These are phyloP conservation scores for Phialocephala subalpina DNA, from an alignment of 2,329 filamentous ascomycete genomes.

Conservation along the genomic window DNA sequence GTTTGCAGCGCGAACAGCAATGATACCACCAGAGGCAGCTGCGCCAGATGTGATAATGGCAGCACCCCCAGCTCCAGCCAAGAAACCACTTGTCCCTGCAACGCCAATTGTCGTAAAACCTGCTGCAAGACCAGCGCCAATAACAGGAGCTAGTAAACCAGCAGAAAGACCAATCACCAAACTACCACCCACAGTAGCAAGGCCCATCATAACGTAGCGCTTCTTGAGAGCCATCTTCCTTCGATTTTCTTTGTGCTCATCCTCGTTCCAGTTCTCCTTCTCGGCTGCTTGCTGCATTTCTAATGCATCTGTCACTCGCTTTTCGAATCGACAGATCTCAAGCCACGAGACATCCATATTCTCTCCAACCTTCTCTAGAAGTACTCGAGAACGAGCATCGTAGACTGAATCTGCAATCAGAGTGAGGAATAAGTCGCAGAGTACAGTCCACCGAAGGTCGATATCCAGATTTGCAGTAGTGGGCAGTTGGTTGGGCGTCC, in stretches of 20 bases:
- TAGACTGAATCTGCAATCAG: constrained; percentile 97
- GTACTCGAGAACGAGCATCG: constrained; percentile 83
- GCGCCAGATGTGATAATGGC: constrained; percentile 93
- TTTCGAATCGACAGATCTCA: constrained; percentile 96
- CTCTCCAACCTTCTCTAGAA: constrained; percentile 84
- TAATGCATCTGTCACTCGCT: constrained; percentile 92
- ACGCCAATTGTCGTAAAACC: constrained; percentile 96
- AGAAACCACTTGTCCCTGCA: constrained; percentile 84
- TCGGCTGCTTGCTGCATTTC: constrained; percentile 97
- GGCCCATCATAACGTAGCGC: constrained; percentile 92
- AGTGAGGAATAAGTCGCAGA: constrained; percentile 94
- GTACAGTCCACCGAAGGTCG: constrained; percentile 93
- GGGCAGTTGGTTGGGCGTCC: constrained; percentile 83
- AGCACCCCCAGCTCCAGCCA: constrained; percentile 90
- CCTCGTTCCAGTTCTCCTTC: constrained; percentile 98
- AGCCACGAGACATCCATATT: constrained; percentile 86
- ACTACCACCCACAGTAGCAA: constrained; percentile 94
- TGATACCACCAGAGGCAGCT: constrained; percentile 84
- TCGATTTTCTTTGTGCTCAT: constrained; percentile 88
- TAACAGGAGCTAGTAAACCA: constrained; percentile 89
- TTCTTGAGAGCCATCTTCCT: constrained; percentile 83
- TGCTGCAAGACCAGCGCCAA: constrained; percentile 91
- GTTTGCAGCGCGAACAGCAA: constrained; percentile 85
- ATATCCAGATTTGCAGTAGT: constrained; percentile 89
- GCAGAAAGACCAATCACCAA: constrained; percentile 95